Conservation (phyloP, 2,329 filamentous ascomycete species). For the Chaetomium strumarium region DNA sequence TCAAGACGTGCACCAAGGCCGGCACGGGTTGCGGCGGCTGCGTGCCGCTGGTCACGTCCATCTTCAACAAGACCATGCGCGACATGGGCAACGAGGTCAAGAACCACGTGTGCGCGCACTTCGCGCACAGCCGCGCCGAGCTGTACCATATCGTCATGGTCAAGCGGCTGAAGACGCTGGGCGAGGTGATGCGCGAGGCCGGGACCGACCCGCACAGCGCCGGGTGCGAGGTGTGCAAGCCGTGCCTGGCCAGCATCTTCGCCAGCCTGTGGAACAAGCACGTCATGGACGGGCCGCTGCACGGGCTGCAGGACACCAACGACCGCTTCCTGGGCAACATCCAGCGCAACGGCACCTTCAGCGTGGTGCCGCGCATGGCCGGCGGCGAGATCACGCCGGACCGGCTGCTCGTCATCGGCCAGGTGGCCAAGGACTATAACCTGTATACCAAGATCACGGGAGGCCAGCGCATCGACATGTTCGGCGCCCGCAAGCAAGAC, state of each 20-base stretch:
- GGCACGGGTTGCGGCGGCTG: slow-evolving; percentile 88
- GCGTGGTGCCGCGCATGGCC: slow-evolving; percentile 75
- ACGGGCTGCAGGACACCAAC: slow-evolving; percentile 85
- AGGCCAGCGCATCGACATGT: slow-evolving; percentile 88
- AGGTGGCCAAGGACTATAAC: slow-evolving; percentile 75
- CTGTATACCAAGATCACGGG: slow-evolving; percentile 92
- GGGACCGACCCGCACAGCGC: slow-evolving; percentile 66
- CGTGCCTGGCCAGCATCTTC: slow-evolving; percentile 72
- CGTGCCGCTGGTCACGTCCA: slow-evolving; percentile 79
- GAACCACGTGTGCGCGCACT: slow-evolving; percentile 81
- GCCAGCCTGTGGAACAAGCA: slow-evolving; percentile 79
- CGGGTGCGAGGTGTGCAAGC: slow-evolving; percentile 85
- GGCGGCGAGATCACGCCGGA: slow-evolving; percentile 85
- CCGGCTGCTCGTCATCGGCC: slow-evolving; percentile 75
- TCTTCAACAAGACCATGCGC: slow-evolving; percentile 85
- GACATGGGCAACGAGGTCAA: slow-evolving; percentile 81
- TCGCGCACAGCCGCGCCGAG: slow-evolving; percentile 75
- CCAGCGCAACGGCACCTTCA: slow-evolving; percentile 86
- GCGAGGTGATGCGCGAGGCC: slow-evolving; percentile 70
- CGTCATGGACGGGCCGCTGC: slow-evolving; percentile 60
- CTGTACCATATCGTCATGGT: slow-evolving; percentile 86
- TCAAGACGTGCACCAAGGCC: slow-evolving; percentile 88
- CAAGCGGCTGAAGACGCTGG: slow-evolving; percentile 66
- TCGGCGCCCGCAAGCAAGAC: slow-evolving; percentile 84
- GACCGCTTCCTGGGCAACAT: slow-evolving; percentile 86